These are phyloP conservation scores for Moesziomyces sp. DNA, from an alignment of 1,284 basidiomycete genomes.

Conservation along the genomic window DNA sequence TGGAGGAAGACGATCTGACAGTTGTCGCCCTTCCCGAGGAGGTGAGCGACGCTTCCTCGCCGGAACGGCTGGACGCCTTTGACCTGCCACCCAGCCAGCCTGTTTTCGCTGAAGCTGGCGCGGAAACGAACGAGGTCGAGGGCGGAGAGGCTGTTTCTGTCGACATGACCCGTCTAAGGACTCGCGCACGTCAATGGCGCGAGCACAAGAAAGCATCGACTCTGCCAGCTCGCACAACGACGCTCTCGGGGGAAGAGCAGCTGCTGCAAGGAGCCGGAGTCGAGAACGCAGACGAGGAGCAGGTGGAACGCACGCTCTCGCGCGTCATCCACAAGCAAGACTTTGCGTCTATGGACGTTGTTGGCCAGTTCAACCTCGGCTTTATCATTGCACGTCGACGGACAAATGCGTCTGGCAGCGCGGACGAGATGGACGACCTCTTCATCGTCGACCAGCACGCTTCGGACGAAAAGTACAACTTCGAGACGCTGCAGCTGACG, in stretches of 20 bases:
- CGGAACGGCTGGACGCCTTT: constrained; percentile 10
- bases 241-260: constrained; percentile 23
- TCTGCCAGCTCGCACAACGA: constrained; percentile 12
- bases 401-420: not conserved
- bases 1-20: not conserved
- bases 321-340: constrained; percentile 89
- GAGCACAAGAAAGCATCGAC: not conserved
- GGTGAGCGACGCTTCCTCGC: constrained; percentile 6
- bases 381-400: constrained; percentile 86
- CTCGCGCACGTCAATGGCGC: not conserved
- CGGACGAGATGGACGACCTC: constrained; percentile 69
- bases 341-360: constrained; percentile 82
- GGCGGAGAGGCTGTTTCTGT: constrained; percentile 6
- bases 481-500: constrained; percentile 88
- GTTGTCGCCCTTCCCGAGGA: not conserved
- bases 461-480: constrained; percentile 96
- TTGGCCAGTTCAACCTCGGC: constrained; percentile 96
- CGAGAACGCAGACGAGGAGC: constrained; percentile 72
- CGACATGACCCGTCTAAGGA: constrained; percentile 3
- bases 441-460: constrained; percentile 87
- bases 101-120: not conserved
- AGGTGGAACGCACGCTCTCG: constrained; percentile 80
- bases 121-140: not conserved
- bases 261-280: constrained; percentile 73
- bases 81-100: not conserved